A percentile compares a stretch with the other conserved stretches of the same genome.
These are phyloP conservation scores for Alternaria ethzedia DNA, from an alignment of 2,329 filamentous ascomycete species.

Conservation along the genomic window DNA sequence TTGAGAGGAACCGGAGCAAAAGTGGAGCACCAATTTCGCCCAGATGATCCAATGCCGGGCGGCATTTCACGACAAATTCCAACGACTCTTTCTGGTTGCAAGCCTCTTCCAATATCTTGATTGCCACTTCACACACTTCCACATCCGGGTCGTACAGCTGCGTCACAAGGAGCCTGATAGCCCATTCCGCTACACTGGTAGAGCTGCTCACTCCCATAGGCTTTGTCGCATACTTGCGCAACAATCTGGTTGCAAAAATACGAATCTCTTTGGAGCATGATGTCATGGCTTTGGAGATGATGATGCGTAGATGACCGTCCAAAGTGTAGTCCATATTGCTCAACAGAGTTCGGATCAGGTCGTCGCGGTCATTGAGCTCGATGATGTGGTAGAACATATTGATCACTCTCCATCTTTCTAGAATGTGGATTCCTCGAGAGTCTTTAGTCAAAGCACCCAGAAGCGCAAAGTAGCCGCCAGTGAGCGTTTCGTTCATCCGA, in stretches of 20 bases:
- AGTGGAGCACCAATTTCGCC: constrained; percentile 96
- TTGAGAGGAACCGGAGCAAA: constrained; percentile 89
- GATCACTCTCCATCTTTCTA: constrained; percentile 96
- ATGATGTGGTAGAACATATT: constrained; percentile 99
- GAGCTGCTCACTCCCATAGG: constrained; percentile 53
- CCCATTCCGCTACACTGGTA: constrained; percentile 85
- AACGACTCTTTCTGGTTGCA: constrained; percentile 91
- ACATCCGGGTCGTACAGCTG: constrained; percentile 97
- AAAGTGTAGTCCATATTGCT: constrained; percentile 92
- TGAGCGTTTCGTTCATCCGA: constrained; percentile 83
- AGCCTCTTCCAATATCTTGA: constrained; percentile 96
- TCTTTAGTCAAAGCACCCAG: constrained; percentile 86
- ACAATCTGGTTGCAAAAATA: constrained; percentile 84
- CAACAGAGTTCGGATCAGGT: constrained; percentile 86
- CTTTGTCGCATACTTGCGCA: constrained; percentile 82
- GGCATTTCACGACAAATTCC: constrained; percentile 95
- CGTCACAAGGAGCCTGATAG: constrained; percentile 94
- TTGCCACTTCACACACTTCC: constrained; percentile 92
- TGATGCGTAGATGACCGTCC: constrained; percentile 83
- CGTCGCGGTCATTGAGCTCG: constrained; percentile 86
- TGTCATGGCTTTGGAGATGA: constrained; percentile 92
- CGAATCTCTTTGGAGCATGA: constrained; percentile 89
- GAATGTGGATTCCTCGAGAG: constrained; percentile 80
- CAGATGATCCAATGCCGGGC: constrained; percentile 90
- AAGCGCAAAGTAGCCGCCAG: constrained; percentile 92